These are phyloP conservation scores for Puya raimondii DNA, from an alignment of 176 grass and related monocot genomes.

Conservation along the genomic window DNA sequence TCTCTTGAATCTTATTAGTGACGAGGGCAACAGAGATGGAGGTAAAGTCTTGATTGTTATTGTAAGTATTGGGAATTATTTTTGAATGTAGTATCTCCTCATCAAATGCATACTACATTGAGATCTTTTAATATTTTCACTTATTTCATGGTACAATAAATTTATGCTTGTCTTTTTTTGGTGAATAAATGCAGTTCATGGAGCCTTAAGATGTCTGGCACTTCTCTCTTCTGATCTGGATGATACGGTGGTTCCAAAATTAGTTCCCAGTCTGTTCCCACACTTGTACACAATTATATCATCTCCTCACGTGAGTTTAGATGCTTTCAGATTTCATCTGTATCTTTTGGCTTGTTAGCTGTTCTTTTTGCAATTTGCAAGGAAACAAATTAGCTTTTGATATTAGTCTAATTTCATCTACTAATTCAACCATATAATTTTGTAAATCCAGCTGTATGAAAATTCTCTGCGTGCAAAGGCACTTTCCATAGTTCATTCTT, in stretches of 20 bases:
- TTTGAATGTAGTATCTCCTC: not conserved
- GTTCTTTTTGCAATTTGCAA: not conserved
- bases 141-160: not conserved
- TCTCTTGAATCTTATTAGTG: slow-evolving; percentile 78
- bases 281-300: slow-evolving; percentile 77
- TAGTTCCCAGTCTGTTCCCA: slow-evolving; percentile 77
- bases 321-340: not conserved
- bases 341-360: slow-evolving; percentile 6
- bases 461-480: slow-evolving; percentile 77
- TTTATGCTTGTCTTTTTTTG: not conserved
- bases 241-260: slow-evolving; percentile 72
- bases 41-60: slow-evolving; percentile 32
- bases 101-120: not conserved
- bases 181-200: slow-evolving; percentile 41
- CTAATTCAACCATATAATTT: slow-evolving; percentile 23
- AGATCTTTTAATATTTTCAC: not conserved
- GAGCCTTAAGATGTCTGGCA: slow-evolving; percentile 90
- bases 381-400: slow-evolving; percentile 1
- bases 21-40: slow-evolving; percentile 63
- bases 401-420: not conserved
- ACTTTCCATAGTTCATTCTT: slow-evolving; percentile 81
- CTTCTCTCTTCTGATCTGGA: slow-evolving; percentile 92
- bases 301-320: slow-evolving; percentile 59
- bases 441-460: slow-evolving; percentile 57
- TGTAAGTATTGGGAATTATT: not conserved